A percentile compares a stretch with the other conserved stretches of the same genome.
phyloP scores from a whole-genome alignment of 2,329 filamentous ascomycete genomes.

The Ophiostoma montium region DNA sequence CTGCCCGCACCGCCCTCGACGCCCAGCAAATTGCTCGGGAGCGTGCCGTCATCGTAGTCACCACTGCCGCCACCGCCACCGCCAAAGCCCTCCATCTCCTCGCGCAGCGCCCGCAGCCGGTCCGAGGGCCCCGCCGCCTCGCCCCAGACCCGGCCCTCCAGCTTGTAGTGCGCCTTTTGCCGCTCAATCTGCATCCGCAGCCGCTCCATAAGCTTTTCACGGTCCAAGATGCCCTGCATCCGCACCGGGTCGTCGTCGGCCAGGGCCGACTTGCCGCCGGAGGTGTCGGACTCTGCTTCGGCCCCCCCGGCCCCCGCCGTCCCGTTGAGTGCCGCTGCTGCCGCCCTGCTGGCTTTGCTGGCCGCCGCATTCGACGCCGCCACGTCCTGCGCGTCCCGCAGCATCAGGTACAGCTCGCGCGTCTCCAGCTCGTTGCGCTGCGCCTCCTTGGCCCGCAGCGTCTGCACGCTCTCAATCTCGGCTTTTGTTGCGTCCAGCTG shows the following conservation, averaged over 20 bases:
- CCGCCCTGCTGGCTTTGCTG: constrained; percentile 7
- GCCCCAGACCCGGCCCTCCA: constrained; percentile 85
- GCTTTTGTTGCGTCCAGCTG: constrained; percentile 81
- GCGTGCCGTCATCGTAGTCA: constrained; percentile 25
- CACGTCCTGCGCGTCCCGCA: constrained; percentile 91
- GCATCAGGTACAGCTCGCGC: constrained; percentile 93
- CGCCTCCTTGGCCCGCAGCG: constrained; percentile 74
- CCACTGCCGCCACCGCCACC: constrained; percentile 21
- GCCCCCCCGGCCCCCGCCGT: too few species aligned
- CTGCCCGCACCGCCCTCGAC: constrained; percentile 33
- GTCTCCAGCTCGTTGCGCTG: constrained; percentile 95
- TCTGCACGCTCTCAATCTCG: constrained; percentile 75
- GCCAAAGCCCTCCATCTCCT: constrained; percentile 67
- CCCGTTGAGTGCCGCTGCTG: neutral
- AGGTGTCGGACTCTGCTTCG: too few species aligned
- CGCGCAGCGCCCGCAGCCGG: constrained; percentile 75
- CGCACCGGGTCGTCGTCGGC: constrained; percentile 54
- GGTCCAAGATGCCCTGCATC: constrained; percentile 86
- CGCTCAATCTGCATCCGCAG: constrained; percentile 91
- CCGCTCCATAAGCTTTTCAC: constrained; percentile 82
- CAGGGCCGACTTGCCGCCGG: constrained; percentile 23
- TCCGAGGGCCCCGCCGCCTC: constrained; percentile 77
- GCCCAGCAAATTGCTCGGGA: constrained; percentile 33
- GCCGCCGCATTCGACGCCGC: constrained; percentile 66
- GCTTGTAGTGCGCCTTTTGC: constrained; percentile 94